Conservation (phyloP, 2,329 filamentous ascomycete species). For the Pseudogymnoascus sp. region DNA sequence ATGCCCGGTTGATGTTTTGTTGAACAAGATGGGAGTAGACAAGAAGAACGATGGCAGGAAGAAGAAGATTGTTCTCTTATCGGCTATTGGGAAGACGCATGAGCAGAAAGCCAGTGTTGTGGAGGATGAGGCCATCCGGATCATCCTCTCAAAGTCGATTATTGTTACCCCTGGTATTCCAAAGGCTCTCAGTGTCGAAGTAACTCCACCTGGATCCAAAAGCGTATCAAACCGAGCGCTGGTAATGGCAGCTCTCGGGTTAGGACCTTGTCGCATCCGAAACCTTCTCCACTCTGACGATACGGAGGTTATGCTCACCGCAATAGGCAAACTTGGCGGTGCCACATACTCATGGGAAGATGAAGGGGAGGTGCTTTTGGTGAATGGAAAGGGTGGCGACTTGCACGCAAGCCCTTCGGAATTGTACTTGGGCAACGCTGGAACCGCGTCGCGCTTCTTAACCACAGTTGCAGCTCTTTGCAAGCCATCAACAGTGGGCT, state of each 20-base stretch:
- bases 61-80: conserved; percentile 92
- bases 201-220: conserved; percentile 90
- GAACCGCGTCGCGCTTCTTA: conserved; percentile 89
- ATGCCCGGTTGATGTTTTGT: conserved; percentile 76
- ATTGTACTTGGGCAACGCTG: conserved; percentile 91
- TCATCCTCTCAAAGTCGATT: conserved; percentile 74
- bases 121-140: conserved; percentile 73
- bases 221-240: conserved; percentile 95
- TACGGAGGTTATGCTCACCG: conserved; percentile 92
- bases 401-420: conserved; percentile 67
- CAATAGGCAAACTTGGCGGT: conserved; percentile 75
- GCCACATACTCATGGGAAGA: conserved; percentile 92
- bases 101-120: conserved; percentile 86
- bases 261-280: conserved; percentile 77
- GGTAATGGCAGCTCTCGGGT: conserved; percentile 83
- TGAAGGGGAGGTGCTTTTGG: conserved; percentile 80
- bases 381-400: conserved; percentile 83
- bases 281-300: conserved; percentile 95
- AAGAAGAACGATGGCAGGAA: conserved; percentile 96
- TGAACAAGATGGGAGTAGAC: conserved; percentile 93
- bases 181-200: conserved; percentile 57
- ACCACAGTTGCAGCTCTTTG: conserved; percentile 87
- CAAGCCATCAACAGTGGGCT: conserved; percentile 53
- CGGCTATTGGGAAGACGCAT: conserved; percentile 78
- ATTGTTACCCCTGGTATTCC: conserved; percentile 67